Evolutionary conservation across 352 stramenopile species (phyloP).

Genomic region (Hyaloperonospora brassicae): DNA sequence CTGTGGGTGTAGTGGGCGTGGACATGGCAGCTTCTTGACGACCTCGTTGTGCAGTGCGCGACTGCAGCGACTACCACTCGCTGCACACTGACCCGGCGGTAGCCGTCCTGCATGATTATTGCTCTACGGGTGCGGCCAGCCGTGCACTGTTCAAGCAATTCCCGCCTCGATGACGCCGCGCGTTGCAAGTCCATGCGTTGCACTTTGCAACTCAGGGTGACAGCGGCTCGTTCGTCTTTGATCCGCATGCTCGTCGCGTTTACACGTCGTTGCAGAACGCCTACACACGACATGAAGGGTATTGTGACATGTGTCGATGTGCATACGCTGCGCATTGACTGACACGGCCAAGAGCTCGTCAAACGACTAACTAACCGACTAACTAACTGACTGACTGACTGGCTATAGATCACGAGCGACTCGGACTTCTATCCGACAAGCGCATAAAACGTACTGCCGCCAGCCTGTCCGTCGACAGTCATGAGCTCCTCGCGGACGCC

Average conservation of each 20-base stretch:
- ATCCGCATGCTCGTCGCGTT: slow-evolving; percentile 14
- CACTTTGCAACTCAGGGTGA: slow-evolving; percentile 83
- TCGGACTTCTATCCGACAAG: too few species aligned
- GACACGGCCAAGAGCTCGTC: too few species aligned
- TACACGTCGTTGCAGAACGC: slow-evolving; percentile 11
- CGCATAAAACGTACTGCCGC: too few species aligned
- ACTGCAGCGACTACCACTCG: slow-evolving; percentile 87
- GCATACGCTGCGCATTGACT: too few species aligned
- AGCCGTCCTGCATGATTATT: slow-evolving; percentile 90
- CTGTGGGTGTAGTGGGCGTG: background rate
- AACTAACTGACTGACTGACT: too few species aligned
- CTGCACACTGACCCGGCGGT: slow-evolving; percentile 89
- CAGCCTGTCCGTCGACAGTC: too few species aligned
- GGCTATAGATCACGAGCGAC: too few species aligned
- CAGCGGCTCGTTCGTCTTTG: slow-evolving; percentile 67
- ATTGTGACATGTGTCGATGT: too few species aligned
- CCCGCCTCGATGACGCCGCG: slow-evolving; percentile 50
- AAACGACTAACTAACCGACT: too few species aligned
- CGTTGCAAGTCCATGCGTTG: slow-evolving; percentile 81
- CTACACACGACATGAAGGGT: too few species aligned
- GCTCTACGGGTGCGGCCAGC: slow-evolving; percentile 84
- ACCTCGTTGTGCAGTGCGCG: background rate
- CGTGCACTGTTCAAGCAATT: slow-evolving; percentile 76
- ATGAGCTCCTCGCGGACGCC: slow-evolving; percentile 17
- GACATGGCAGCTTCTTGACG: background rate